Percentiles rank a stretch among this genome's conserved stretches.
Evolutionary conservation across 257 asterid species (phyloP).

Genomic region (Rehmannia glutinosa): DNA sequence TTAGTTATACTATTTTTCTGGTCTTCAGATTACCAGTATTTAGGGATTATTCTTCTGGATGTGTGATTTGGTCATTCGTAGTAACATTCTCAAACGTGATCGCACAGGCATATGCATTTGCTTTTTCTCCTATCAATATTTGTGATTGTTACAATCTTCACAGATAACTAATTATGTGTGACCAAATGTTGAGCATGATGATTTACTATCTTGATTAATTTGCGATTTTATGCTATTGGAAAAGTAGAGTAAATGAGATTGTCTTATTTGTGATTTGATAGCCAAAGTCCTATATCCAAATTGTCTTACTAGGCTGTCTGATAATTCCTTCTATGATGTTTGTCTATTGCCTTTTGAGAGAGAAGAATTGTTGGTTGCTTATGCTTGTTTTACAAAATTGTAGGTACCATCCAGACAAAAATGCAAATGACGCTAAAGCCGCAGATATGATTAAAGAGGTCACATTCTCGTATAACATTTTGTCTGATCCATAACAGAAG

Average conservation of each 20-base stretch:
- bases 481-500: conserved; percentile 85
- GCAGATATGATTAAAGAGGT: conserved; percentile 90
- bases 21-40: neutral
- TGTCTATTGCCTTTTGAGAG: neutral
- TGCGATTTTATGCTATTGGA: neutral
- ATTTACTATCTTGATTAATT: neutral
- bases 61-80: neutral
- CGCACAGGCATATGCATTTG: no score
- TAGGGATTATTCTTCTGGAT: conserved; percentile 5
- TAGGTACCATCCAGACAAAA: conserved; percentile 99
- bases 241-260: neutral
- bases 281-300: neutral
- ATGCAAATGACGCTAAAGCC: conserved; percentile 84
- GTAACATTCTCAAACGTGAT: no score
- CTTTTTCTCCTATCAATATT: neutral
- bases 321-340: neutral
- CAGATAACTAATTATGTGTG: neutral
- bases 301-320: neutral
- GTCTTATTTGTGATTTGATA: neutral
- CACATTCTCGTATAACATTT: conserved; percentile 87
- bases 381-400: conserved; percentile 15
- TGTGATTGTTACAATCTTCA: neutral
- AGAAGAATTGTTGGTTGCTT: conserved; percentile 7
- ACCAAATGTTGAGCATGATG: neutral
- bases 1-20: neutral